Conservation (phyloP, 305 asterid genomes). For the Fraxinus velutina region DNA sequence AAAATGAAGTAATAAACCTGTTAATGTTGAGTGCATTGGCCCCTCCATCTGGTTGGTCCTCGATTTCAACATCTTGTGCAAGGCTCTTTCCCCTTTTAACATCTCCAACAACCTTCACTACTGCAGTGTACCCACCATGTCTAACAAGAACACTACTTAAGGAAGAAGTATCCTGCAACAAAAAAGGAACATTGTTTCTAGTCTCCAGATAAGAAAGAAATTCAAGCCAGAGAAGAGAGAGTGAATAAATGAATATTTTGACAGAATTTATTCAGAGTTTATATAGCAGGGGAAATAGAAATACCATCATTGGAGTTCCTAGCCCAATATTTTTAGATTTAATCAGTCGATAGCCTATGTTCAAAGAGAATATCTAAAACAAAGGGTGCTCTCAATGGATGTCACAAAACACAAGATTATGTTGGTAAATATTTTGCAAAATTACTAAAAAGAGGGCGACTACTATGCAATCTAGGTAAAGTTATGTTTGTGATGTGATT, state of each 20-base stretch:
- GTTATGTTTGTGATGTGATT: neutral
- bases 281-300: neutral
- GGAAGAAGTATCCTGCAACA: conserved; percentile 82
- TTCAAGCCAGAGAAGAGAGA: conserved; percentile 15
- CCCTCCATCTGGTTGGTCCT: conserved; percentile 93
- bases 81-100: conserved; percentile 48
- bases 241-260: neutral
- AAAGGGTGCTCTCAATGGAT: neutral
- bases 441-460: neutral
- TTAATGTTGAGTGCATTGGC: conserved; percentile 91
- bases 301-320: neutral
- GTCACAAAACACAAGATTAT: conserved; percentile 4
- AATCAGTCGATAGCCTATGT: neutral
- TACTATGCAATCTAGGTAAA: neutral
- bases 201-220: conserved; percentile 21
- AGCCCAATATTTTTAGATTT: neutral
- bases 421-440: neutral
- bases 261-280: neutral
- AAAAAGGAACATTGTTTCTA: conserved; percentile 25
- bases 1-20: conserved; percentile 53
- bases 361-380: neutral
- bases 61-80: conserved; percentile 57
- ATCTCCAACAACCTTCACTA: conserved; percentile 70
- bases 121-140: conserved; percentile 87
- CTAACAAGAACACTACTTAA: conserved; percentile 66